Conservation (phyloP, 2,329 filamentous ascomycete species). For the Escovopsis sp. region DNA sequence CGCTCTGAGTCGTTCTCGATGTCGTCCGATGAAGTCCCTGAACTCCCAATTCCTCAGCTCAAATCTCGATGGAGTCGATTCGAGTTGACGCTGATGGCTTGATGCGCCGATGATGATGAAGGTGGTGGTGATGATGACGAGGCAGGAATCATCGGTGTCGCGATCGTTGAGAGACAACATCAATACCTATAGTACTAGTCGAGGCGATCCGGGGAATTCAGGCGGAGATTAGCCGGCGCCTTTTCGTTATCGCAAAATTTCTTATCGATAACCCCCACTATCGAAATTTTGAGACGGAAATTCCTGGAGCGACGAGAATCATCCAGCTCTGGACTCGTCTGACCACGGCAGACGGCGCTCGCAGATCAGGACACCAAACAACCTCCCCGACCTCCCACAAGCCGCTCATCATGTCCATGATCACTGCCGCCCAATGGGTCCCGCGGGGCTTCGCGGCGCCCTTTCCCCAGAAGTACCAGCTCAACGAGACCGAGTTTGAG, state of each 20-base stretch:
- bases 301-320: slow-evolving; percentile 9
- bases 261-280: slow-evolving; percentile 29
- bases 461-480: slow-evolving; percentile 60
- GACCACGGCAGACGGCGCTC: slow-evolving; percentile 4
- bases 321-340: too few relatives aligned
- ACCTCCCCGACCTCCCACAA: background rate
- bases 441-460: slow-evolving; percentile 62
- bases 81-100: too few relatives aligned
- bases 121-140: slow-evolving; percentile 1
- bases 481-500: slow-evolving; percentile 62
- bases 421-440: slow-evolving; percentile 63
- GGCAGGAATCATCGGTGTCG: too few relatives aligned
- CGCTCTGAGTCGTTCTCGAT: too few relatives aligned
- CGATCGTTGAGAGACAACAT: too few relatives aligned
- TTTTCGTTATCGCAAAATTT: slow-evolving; percentile 9
- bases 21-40: too few relatives aligned
- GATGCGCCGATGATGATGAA: background rate
- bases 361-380: slow-evolving; percentile 15
- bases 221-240: slow-evolving; percentile 13
- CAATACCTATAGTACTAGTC: too few relatives aligned
- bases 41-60: slow-evolving; percentile 16
- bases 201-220: background rate
- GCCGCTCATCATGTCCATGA: slow-evolving; percentile 48
- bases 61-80: too few relatives aligned
- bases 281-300: slow-evolving; percentile 20